A percentile compares a stretch with the other conserved stretches of the same genome.
Conservation (phyloP, 2,329 filamentous ascomycete species). For the Fusarium nanum region DNA sequence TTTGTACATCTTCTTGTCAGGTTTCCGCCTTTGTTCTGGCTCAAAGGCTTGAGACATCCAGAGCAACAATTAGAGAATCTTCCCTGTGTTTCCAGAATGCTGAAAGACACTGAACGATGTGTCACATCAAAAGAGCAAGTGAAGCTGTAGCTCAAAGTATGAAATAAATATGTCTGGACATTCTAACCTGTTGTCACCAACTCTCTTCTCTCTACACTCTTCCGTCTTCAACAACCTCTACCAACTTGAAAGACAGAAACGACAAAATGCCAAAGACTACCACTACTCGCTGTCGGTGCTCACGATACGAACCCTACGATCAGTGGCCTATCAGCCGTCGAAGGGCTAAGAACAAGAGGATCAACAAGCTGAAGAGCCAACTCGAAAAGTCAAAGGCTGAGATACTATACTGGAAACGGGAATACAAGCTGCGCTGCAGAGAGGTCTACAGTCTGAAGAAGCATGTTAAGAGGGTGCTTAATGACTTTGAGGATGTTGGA, state of each 20-base stretch:
- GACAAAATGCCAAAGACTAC: background rate
- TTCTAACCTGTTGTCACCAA: background rate
- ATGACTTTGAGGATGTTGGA: background rate
- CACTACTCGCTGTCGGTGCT: background rate
- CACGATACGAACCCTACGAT: background rate
- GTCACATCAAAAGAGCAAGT: background rate
- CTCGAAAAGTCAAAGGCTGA: background rate
- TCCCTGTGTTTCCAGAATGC: rapidly evolving
- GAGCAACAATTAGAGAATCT: rapidly evolving
- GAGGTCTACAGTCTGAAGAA: background rate
- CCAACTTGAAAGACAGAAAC: background rate
- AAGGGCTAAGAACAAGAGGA: background rate
- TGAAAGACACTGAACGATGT: background rate
- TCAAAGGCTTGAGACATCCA: background rate
- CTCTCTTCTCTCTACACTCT: background rate
- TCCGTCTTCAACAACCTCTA: background rate
- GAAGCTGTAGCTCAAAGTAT: background rate
- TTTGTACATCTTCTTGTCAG: too few relatives aligned
- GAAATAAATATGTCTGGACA: background rate
- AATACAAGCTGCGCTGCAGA: background rate
- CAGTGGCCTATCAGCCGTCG: background rate
- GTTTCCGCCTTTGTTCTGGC: background rate
- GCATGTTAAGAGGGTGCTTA: background rate
- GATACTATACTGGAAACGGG: background rate
- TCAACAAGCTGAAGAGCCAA: background rate